Percentiles rank a stretch among this genome's conserved stretches.
phyloP scores from a whole-genome alignment of 2,329 filamentous ascomycete genomes.

The Aureobasidium sp. region DNA sequence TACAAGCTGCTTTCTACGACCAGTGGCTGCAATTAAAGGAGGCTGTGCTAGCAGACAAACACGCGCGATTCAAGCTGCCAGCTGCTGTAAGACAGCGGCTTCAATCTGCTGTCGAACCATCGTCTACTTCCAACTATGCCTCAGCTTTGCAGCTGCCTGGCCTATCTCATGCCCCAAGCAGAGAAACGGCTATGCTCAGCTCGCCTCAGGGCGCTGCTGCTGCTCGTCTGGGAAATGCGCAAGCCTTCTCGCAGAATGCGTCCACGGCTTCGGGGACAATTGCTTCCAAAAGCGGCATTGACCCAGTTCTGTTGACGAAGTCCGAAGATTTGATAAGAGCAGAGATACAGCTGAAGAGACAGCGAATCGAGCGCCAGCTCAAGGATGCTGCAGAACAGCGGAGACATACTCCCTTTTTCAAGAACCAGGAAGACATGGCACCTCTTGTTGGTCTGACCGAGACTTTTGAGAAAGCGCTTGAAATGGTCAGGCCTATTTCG shows the following conservation, averaged over 20 bases:
- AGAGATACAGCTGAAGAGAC: constrained; percentile 71
- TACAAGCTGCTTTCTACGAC: constrained; percentile 53
- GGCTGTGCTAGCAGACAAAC: constrained; percentile 69
- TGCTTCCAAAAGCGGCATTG: constrained; percentile 48
- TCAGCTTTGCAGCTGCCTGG: constrained; percentile 4
- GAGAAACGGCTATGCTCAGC: not conserved
- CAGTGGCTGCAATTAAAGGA: constrained; percentile 77
- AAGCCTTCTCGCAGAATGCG: constrained; percentile 3
- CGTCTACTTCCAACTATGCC: not conserved
- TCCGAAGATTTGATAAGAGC: constrained; percentile 77
- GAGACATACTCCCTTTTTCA: constrained; percentile 45
- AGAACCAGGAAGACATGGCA: constrained; percentile 43
- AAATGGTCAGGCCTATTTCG: constrained; percentile 63
- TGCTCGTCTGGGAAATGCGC: not conserved
- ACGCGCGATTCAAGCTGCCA: constrained; percentile 55
- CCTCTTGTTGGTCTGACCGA: constrained; percentile 37
- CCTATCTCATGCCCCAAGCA: not conserved
- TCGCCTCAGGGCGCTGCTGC: not conserved
- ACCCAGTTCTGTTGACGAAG: constrained; percentile 79
- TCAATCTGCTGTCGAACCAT: not conserved
- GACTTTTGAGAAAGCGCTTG: constrained; percentile 54
- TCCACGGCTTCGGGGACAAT: not conserved
- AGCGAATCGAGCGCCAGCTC: constrained; percentile 70
- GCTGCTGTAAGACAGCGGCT: constrained; percentile 42
- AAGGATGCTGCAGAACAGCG: constrained; percentile 65